These are phyloP conservation scores for Euryodendron excelsum DNA, from an alignment of 148 eudicot species.

Conservation along the genomic window DNA sequence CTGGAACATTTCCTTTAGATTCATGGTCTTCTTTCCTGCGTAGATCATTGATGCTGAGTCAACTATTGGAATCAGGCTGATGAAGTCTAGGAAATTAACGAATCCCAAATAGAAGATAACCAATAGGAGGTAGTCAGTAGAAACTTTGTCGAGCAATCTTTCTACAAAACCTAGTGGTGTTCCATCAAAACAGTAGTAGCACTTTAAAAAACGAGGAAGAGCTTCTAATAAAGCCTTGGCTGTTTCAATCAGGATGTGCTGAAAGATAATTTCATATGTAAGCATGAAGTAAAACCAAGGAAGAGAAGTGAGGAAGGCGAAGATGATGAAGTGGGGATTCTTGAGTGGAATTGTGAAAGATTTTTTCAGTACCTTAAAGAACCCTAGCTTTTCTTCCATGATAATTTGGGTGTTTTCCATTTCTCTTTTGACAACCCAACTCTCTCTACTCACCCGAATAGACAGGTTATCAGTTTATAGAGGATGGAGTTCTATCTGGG, in stretches of 20 bases:
- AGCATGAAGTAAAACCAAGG: not conserved
- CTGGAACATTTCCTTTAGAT: not conserved
- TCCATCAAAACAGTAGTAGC: not conserved
- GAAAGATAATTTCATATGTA: not conserved
- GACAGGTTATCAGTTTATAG: too few relatives aligned
- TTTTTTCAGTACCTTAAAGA: not conserved
- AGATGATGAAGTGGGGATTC: not conserved
- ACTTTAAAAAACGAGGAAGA: not conserved
- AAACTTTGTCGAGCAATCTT: not conserved
- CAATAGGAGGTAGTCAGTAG: not conserved
- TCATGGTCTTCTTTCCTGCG: not conserved
- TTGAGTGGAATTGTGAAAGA: not conserved
- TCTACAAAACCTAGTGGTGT: not conserved
- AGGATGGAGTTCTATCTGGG: too few relatives aligned
- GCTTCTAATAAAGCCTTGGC: not conserved
- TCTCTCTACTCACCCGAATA: too few relatives aligned
- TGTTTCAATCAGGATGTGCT: not conserved
- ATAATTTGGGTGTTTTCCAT: not conserved
- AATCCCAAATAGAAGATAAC: not conserved
- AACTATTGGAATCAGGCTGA: not conserved
- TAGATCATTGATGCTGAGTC: not conserved
- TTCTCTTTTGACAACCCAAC: not conserved
- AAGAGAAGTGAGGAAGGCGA: not conserved
- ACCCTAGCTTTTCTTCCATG: slow-evolving; percentile 7
- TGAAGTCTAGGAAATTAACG: not conserved